phyloP scores from a whole-genome alignment of 1,284 basidiomycete genomes.

The Ustilago shanxiensis region DNA sequence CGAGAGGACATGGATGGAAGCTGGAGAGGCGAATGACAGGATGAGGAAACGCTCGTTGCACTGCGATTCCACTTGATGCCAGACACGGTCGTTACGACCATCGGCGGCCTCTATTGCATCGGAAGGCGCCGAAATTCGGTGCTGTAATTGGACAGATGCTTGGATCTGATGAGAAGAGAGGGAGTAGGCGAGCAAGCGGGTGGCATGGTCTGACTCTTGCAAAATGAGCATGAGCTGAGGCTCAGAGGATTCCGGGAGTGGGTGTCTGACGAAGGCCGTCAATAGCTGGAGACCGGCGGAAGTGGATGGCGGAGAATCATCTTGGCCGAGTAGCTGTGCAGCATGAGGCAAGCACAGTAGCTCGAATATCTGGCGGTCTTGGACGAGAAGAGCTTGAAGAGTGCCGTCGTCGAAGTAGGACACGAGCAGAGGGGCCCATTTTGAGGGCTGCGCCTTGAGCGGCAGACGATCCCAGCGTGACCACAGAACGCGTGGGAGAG shows the following conservation, averaged over 20 bases:
- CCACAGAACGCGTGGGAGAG: slow-evolving; percentile 30
- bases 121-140: background rate
- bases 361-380: slow-evolving; percentile 42
- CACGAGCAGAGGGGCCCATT: slow-evolving; percentile 33
- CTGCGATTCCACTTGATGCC: slow-evolving; percentile 28
- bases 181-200: slow-evolving; percentile 34
- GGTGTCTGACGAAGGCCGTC: slow-evolving; percentile 33
- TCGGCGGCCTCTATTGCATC: background rate
- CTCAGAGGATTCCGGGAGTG: slow-evolving; percentile 5
- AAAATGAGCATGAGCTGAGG: slow-evolving; percentile 32
- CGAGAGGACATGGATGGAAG: slow-evolving; percentile 41
- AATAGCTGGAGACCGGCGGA: slow-evolving; percentile 7
- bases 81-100: slow-evolving; percentile 2
- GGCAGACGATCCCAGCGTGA: slow-evolving; percentile 46
- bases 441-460: slow-evolving; percentile 5
- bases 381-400: slow-evolving; percentile 39
- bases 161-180: slow-evolving; percentile 38
- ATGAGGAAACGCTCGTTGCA: slow-evolving; percentile 34
- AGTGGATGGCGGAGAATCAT: background rate
- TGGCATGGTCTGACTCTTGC: slow-evolving; percentile 7
- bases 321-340: slow-evolving; percentile 11
- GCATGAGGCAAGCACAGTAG: slow-evolving; percentile 34
- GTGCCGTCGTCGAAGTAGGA: slow-evolving; percentile 37
- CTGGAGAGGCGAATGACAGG: slow-evolving; percentile 38
- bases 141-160: slow-evolving; percentile 21